Evolutionary conservation across 257 asterid species (phyloP).

Genomic region (Nemophila menziesii): DNA sequence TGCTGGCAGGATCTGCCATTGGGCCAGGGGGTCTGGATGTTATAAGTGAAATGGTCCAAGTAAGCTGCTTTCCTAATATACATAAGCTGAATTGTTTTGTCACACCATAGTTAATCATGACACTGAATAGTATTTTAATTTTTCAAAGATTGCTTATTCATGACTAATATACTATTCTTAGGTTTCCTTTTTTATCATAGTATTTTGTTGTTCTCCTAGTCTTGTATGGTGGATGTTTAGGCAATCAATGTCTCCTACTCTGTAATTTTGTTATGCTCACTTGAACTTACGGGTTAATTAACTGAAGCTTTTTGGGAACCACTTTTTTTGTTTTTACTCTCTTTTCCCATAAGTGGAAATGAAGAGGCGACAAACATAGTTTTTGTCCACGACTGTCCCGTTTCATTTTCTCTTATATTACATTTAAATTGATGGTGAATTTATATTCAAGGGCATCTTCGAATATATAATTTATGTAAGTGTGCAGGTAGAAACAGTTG

Average conservation of each 20-base stretch:
- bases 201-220: not conserved
- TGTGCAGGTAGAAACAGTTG: conserved; percentile 77
- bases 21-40: conserved; percentile 86
- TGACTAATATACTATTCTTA: not conserved
- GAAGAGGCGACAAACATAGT: not conserved
- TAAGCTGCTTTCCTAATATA: conserved; percentile 28
- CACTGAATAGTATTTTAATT: not conserved
- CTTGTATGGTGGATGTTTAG: not conserved
- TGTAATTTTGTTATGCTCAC: not conserved
- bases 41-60: conserved; percentile 87
- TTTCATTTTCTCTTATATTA: not conserved
- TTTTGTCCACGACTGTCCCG: not conserved
- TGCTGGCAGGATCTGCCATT: conserved; percentile 74
- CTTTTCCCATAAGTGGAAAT: conserved; percentile 2
- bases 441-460: not conserved
- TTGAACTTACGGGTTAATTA: not conserved
- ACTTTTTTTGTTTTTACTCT: no score
- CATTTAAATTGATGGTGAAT: not conserved
- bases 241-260: conserved; percentile 1
- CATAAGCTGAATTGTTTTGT: conserved; percentile 6
- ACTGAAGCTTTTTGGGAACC: not conserved
- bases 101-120: not conserved
- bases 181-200: not conserved
- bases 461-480: conserved; percentile 5
- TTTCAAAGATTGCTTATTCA: not conserved